These are phyloP conservation scores for Rhodotorula sp. DNA, from an alignment of 1,284 basidiomycete species.

Conservation along the genomic window DNA sequence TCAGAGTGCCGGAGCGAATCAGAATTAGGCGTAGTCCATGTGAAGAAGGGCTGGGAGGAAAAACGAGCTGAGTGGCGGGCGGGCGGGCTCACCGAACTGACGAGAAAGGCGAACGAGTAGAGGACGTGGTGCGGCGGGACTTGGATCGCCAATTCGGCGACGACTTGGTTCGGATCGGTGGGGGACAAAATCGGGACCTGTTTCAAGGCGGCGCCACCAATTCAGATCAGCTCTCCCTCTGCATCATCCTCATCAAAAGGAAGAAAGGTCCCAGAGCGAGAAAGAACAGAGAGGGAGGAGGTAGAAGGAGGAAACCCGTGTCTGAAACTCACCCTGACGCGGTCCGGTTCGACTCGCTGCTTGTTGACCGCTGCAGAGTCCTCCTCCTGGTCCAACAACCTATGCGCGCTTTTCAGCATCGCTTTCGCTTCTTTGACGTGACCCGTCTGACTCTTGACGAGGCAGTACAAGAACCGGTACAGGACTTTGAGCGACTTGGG, in stretches of 20 bases:
- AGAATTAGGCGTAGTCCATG: background rate
- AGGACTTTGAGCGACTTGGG: constrained; percentile 7
- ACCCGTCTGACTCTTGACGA: constrained; percentile 17
- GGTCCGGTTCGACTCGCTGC: background rate
- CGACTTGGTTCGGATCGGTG: too few relatives aligned
- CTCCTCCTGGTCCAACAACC: constrained; percentile 13
- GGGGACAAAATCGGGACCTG: too few relatives aligned
- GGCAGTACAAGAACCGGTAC: constrained; percentile 13
- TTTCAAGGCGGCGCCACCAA: too few relatives aligned
- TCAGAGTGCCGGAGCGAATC: too few relatives aligned
- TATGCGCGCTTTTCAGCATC: constrained; percentile 18
- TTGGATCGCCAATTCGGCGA: constrained; percentile 1
- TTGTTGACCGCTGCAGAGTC: background rate
- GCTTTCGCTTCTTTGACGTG: constrained; percentile 20
- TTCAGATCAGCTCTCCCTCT: too few relatives aligned
- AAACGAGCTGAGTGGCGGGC: too few relatives aligned
- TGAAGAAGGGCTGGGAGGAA: too few relatives aligned
- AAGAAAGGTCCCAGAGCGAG: background rate
- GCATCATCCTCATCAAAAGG: too few relatives aligned
- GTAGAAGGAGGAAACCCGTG: background rate
- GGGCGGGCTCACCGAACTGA: constrained; percentile 19
- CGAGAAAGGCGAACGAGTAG: constrained; percentile 34
- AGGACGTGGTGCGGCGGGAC: constrained; percentile 19
- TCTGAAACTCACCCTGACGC: constrained; percentile 6
- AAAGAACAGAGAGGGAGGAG: background rate